These are phyloP conservation scores for Serendipita sp. DNA, from an alignment of 768 basidiomycete genomes.

Conservation along the genomic window DNA sequence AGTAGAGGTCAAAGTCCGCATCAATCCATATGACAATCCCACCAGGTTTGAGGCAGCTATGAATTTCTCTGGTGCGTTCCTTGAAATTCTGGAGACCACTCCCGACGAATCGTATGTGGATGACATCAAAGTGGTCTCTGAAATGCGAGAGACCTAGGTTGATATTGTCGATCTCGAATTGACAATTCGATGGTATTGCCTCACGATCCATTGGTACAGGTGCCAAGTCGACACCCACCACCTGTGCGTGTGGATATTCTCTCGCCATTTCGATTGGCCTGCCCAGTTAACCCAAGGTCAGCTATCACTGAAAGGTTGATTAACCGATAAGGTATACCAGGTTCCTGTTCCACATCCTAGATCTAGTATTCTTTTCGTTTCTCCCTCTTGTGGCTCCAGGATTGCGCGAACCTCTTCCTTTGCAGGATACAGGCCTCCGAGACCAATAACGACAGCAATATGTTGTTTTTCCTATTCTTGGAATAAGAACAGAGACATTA, in stretches of 20 bases:
- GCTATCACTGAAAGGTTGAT: background rate
- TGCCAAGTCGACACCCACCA: slow-evolving; percentile 61
- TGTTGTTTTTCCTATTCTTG: background rate
- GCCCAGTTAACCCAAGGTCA: background rate
- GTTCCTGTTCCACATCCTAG: slow-evolving; percentile 4
- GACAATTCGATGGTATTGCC: slow-evolving; percentile 14
- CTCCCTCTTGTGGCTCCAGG: slow-evolving; percentile 2
- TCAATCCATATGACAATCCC: slow-evolving; percentile 6
- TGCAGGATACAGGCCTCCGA: background rate
- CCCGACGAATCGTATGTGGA: slow-evolving; percentile 39
- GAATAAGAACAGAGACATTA: no score
- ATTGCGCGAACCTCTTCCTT: background rate
- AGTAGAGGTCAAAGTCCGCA: slow-evolving; percentile 4
- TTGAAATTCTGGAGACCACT: background rate
- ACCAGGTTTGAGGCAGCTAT: slow-evolving; percentile 5
- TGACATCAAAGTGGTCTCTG: slow-evolving; percentile 41
- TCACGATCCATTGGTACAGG: slow-evolving; percentile 19
- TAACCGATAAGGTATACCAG: background rate
- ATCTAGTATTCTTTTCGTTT: slow-evolving; percentile 4
- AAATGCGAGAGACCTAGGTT: slow-evolving; percentile 22
- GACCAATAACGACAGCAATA: background rate
- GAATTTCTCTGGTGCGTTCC: background rate
- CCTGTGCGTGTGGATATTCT: slow-evolving; percentile 43
- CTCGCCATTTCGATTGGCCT: slow-evolving; percentile 49
- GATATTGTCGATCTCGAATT: slow-evolving; percentile 57